Evolutionary conservation across 164 flowering plant species (phyloP).

Genomic region (Magnolia sinica): DNA sequence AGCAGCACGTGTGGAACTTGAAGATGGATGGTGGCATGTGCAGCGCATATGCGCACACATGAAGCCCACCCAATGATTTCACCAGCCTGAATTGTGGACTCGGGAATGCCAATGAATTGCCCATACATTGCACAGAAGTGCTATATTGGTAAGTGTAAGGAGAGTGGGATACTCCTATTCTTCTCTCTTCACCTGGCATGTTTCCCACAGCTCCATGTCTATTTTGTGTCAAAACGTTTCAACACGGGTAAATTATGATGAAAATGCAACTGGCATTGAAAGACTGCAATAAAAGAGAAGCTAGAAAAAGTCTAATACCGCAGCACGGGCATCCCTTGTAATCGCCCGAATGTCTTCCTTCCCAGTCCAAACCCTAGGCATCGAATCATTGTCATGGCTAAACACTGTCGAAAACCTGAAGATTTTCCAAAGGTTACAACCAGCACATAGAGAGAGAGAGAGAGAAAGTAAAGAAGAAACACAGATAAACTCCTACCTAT

Average conservation of each 20-base stretch:
- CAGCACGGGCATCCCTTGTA: slow-evolving; percentile 56
- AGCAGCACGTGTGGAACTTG: no score
- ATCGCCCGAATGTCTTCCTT: slow-evolving; percentile 68
- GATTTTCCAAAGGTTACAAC: not conserved
- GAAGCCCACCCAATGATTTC: no score
- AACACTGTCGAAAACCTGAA: slow-evolving; percentile 64
- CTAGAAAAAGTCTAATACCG: slow-evolving; percentile 33
- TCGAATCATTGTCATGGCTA: slow-evolving; percentile 59
- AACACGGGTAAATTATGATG: not conserved
- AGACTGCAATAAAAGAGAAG: not conserved
- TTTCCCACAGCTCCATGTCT: no score
- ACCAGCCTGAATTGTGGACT: no score
- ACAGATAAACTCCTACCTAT: slow-evolving; percentile 37
- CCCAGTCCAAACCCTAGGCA: slow-evolving; percentile 88
- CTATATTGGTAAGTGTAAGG: no score
- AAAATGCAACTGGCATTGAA: not conserved
- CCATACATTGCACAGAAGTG: no score
- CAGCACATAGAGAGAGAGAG: not conserved
- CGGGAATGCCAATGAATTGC: no score
- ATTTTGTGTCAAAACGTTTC: not conserved
- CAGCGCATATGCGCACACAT: no score
- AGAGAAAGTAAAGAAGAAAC: not conserved
- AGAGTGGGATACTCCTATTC: no score
- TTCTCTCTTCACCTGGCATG: no score
- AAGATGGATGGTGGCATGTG: no score